A percentile compares a stretch with the other conserved stretches of the same genome.
Evolutionary conservation across 495 filamentous ascomycete genomes (phyloP).

Genomic region (Zalerion maritima): DNA sequence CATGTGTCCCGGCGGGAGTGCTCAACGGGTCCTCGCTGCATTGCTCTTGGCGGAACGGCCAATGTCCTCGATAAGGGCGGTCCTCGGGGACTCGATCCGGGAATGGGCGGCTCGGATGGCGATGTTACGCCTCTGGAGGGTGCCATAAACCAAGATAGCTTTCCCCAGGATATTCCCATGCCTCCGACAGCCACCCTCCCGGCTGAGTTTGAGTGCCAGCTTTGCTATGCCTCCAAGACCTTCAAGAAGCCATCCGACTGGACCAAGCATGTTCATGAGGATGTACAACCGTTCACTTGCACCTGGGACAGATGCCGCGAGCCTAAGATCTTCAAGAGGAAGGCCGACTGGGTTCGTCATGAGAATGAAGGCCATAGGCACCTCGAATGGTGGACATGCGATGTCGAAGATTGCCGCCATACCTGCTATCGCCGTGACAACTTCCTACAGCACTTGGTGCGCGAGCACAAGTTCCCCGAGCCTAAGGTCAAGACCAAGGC

Average conservation of each 20-base stretch:
- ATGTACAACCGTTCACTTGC: slow-evolving; percentile 90
- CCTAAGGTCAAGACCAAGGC: slow-evolving; percentile 51
- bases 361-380: slow-evolving; percentile 90
- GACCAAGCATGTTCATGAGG: slow-evolving; percentile 96
- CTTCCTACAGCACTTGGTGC: slow-evolving; percentile 86
- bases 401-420: slow-evolving; percentile 66
- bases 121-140: slow-evolving; percentile 50
- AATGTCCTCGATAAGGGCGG: slow-evolving; percentile 29
- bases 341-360: slow-evolving; percentile 94
- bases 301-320: slow-evolving; percentile 76
- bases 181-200: slow-evolving; percentile 69
- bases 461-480: slow-evolving; percentile 81
- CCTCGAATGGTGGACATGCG: slow-evolving; percentile 85
- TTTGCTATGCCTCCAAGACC: slow-evolving; percentile 82
- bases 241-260: slow-evolving; percentile 94
- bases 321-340: slow-evolving; percentile 90
- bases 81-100: slow-evolving; percentile 21
- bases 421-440: slow-evolving; percentile 87
- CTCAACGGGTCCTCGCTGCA: slow-evolving; percentile 44
- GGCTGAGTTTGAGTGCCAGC: slow-evolving; percentile 80
- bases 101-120: slow-evolving; percentile 44
- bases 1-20: slow-evolving; percentile 41
- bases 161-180: slow-evolving; percentile 68
- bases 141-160: slow-evolving; percentile 48
- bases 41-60: slow-evolving; percentile 43